Conservation (phyloP, 2,329 filamentous ascomycete species). For the Trichoderma sp. region DNA sequence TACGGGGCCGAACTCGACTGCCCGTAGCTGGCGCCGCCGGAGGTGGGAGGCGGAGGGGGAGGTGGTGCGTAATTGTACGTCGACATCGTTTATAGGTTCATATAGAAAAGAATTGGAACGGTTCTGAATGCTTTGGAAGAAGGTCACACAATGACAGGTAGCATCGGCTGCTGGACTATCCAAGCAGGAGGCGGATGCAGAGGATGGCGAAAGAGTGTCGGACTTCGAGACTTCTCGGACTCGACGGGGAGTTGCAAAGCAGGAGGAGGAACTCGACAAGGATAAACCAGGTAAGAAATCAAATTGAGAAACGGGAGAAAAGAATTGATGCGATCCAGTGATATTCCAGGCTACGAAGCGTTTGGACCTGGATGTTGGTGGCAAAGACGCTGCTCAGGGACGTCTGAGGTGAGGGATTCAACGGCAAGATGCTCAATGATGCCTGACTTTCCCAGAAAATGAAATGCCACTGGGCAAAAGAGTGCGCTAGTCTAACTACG, state of each 20-base stretch:
- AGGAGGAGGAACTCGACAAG: not conserved
- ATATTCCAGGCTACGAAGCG: not conserved
- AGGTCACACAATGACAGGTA: not conserved
- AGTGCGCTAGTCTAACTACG: not conserved
- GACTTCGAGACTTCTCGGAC: slow-evolving; percentile 22
- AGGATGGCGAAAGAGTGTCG: slow-evolving; percentile 13
- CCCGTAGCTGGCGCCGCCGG: slow-evolving; percentile 42
- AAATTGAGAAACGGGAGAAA: not conserved
- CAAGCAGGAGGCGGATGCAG: not conserved
- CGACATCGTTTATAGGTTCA: slow-evolving; percentile 42
- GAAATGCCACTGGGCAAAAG: slow-evolving; percentile 15
- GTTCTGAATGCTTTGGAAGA: not conserved
- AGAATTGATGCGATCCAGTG: not conserved
- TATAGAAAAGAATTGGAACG: not conserved
- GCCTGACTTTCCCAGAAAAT: slow-evolving; percentile 11
- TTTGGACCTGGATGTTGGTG: not conserved
- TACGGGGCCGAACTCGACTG: slow-evolving; percentile 43
- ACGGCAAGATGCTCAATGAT: slow-evolving; percentile 11
- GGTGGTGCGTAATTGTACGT: slow-evolving; percentile 58
- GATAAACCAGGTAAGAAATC: not conserved
- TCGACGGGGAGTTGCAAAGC: slow-evolving; percentile 6
- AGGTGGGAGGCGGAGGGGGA: slow-evolving; percentile 47
- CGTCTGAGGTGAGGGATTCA: slow-evolving; percentile 5
- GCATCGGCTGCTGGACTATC: not conserved
- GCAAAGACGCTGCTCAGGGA: slow-evolving; percentile 1